A percentile compares a stretch with the other conserved stretches of the same genome.
These are phyloP conservation scores for Trichoderma sp. DNA, from an alignment of 2,329 filamentous ascomycete genomes.

Conservation along the genomic window DNA sequence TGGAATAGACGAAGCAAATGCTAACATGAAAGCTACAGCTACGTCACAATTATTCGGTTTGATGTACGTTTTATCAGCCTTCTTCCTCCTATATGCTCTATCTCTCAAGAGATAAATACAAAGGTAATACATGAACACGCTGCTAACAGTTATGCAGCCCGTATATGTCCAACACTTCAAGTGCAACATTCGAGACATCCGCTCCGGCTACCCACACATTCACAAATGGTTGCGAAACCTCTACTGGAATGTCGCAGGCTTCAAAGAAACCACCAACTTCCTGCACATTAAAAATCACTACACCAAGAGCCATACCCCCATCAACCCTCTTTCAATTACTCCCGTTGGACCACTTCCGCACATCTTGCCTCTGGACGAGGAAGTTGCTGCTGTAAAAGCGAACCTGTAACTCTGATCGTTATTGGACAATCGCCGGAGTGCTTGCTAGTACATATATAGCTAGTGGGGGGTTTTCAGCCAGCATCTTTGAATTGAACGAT, in stretches of 20 bases:
- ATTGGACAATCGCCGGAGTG: neutral
- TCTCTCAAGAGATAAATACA: neutral
- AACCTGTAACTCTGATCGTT: neutral
- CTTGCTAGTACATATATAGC: neutral
- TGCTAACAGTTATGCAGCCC: conserved; percentile 28
- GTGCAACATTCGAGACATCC: conserved; percentile 80
- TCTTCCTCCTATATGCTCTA: no score
- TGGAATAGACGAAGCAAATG: neutral
- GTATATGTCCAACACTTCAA: conserved; percentile 86
- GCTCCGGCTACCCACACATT: conserved; percentile 74
- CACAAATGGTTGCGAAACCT: conserved; percentile 77
- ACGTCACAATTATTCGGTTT: conserved; percentile 67
- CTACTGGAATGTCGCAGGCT: conserved; percentile 79
- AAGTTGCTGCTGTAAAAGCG: conserved; percentile 60
- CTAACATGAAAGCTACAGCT: conserved; percentile 38
- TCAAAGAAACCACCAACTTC: conserved; percentile 80
- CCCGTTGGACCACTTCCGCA: conserved; percentile 80
- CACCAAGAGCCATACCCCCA: conserved; percentile 59
- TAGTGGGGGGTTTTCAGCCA: neutral
- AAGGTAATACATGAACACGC: neutral
- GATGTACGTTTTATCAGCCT: no score
- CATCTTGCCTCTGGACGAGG: conserved; percentile 72
- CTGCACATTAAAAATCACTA: conserved; percentile 85
- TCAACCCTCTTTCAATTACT: conserved; percentile 70
- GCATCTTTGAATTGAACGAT: neutral